These are phyloP conservation scores for Apiotrichum gracile DNA, from an alignment of 1,284 basidiomycete species.

Conservation along the genomic window DNA sequence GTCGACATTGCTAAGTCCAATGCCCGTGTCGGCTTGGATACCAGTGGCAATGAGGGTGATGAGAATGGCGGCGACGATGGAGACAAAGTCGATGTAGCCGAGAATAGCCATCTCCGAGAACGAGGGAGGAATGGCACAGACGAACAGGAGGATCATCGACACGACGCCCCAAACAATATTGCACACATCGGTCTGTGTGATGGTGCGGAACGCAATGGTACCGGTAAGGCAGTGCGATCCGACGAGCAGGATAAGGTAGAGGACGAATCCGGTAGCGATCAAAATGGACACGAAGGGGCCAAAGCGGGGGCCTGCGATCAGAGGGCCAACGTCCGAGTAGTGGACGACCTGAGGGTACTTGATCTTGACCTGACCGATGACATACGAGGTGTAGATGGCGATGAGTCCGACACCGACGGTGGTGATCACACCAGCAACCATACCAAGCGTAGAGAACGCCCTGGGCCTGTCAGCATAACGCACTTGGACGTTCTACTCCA, in stretches of 20 bases:
- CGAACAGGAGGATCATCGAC: conserved; percentile 10
- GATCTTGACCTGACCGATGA: conserved; percentile 15
- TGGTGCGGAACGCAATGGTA: conserved; percentile 12
- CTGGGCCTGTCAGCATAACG: conserved; percentile 2
- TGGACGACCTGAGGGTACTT: conserved; percentile 14
- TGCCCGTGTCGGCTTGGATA: conserved; percentile 10
- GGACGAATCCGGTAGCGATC: conserved; percentile 3
- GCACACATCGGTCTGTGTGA: conserved; percentile 7
- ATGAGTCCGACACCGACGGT: conserved; percentile 10
- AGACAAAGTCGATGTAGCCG: conserved; percentile 38
- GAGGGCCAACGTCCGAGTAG: conserved; percentile 11
- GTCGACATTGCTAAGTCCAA: conserved; percentile 20
- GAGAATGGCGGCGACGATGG: conserved; percentile 25
- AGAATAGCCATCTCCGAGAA: conserved; percentile 29
- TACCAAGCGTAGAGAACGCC: conserved; percentile 12
- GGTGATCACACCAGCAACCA: conserved; percentile 12
- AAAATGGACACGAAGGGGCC: not conserved
- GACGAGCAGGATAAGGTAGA: conserved; percentile 12
- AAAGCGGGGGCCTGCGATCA: conserved; percentile 1
- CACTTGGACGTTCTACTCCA: too few relatives aligned
- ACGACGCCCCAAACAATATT: conserved; percentile 10
- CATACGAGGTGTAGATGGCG: conserved; percentile 14
- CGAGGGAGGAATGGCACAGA: conserved; percentile 14
- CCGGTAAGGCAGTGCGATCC: conserved; percentile 12
- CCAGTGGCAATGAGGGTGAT: conserved; percentile 35